Conservation (phyloP, 2,329 filamentous ascomycete genomes). For the Ascochyta lentis region DNA sequence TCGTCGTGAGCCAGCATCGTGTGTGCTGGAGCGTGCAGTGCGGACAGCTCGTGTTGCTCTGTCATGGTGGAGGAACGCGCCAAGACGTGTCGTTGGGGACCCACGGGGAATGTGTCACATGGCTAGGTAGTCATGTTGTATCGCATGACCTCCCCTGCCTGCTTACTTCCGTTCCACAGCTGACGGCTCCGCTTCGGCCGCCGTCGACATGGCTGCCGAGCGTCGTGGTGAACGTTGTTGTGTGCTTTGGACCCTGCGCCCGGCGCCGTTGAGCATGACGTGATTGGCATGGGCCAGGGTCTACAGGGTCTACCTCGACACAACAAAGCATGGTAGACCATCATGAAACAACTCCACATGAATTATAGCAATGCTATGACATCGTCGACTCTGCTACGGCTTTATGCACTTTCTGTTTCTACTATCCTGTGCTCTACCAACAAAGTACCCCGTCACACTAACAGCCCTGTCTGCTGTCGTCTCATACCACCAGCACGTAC, state of each 20-base stretch:
- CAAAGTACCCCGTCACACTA: too few species aligned
- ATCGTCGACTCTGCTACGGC: too few species aligned
- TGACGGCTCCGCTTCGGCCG: neutral
- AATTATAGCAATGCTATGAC: too few species aligned
- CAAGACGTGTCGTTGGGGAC: neutral
- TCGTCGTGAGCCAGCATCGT: constrained; percentile 10
- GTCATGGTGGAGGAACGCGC: constrained; percentile 3
- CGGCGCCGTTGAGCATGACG: neutral
- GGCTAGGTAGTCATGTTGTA: neutral
- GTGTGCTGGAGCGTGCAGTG: neutral
- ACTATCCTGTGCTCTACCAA: too few species aligned
- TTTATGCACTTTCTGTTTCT: too few species aligned
- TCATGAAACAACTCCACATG: too few species aligned
- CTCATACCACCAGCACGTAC: too few species aligned
- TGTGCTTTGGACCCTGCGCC: constrained; percentile 8
- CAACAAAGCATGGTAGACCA: too few species aligned
- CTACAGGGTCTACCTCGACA: too few species aligned
- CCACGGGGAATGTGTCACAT: constrained; percentile 1
- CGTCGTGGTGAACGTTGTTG: neutral
- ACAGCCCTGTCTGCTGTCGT: too few species aligned
- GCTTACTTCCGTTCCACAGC: too few species aligned
- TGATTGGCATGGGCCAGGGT: too few species aligned
- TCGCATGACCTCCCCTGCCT: constrained; percentile 14
- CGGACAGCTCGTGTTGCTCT: constrained; percentile 12
- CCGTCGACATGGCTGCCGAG: neutral